These are phyloP conservation scores for Symbiodinium pilosum DNA, from an alignment of 73 alveolate species.

Conservation along the genomic window DNA sequence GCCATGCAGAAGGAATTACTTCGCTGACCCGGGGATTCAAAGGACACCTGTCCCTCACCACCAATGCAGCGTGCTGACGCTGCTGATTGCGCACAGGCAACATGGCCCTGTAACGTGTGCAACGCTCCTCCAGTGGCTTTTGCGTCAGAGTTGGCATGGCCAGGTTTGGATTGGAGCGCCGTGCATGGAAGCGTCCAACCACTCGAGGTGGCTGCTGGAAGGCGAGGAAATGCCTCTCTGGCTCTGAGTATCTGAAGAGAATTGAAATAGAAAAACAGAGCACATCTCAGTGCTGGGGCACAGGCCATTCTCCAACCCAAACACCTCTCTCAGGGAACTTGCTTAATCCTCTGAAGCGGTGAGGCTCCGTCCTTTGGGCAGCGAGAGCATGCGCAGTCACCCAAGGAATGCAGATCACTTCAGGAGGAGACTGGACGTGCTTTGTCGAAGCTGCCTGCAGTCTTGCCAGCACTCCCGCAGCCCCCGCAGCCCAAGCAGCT, in stretches of 20 bases:
- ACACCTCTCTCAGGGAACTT: conserved; percentile 18
- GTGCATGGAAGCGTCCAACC: conserved; percentile 84
- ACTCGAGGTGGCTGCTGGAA: conserved; percentile 81
- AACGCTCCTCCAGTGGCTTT: conserved; percentile 30
- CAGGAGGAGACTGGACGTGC: conserved; percentile 29
- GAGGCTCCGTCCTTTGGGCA: conserved; percentile 59
- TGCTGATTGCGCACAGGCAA: too few relatives aligned
- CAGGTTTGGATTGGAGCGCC: background rate
- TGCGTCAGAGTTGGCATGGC: background rate
- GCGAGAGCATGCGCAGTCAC: background rate
- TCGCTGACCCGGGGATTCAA: too few relatives aligned
- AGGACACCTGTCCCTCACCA: too few relatives aligned
- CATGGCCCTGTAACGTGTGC: too few relatives aligned
- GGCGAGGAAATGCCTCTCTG: conserved; percentile 44
- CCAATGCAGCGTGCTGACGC: too few relatives aligned
- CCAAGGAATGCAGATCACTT: background rate
- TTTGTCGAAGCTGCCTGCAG: conserved; percentile 41
- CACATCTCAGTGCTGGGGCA: too few relatives aligned
- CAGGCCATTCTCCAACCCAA: conserved; percentile 49
- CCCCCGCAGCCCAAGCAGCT: background rate
- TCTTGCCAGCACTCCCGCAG: background rate
- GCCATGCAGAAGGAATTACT: too few relatives aligned
- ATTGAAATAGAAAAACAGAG: background rate
- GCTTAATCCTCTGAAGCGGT: conserved; percentile 64
- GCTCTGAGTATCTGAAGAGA: background rate